phyloP scores from a whole-genome alignment of 768 basidiomycete genomes.

The Agaricus subrufescens region DNA sequence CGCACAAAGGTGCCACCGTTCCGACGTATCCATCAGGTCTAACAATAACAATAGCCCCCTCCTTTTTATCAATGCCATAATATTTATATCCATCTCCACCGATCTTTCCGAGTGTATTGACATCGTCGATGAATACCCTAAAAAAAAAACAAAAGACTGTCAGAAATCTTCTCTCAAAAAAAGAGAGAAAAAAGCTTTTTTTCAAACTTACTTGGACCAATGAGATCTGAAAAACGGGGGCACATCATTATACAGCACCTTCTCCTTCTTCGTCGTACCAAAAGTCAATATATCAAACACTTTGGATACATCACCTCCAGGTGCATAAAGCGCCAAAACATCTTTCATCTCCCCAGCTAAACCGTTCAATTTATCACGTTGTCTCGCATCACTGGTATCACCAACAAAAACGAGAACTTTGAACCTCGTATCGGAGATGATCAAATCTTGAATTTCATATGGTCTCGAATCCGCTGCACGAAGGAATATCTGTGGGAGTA shows the following conservation, averaged over 20 bases:
- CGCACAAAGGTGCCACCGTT: conserved; percentile 44
- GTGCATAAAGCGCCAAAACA: conserved; percentile 26
- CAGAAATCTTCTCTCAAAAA: not conserved
- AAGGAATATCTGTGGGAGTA: conserved; percentile 44
- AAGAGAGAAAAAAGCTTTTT: conserved; percentile 2
- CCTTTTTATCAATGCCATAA: conserved; percentile 42
- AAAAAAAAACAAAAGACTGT: not conserved
- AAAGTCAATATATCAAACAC: conserved; percentile 42
- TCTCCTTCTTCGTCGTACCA: conserved; percentile 30
- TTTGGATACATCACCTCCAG: conserved; percentile 22
- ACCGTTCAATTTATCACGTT: conserved; percentile 22
- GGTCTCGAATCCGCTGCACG: conserved; percentile 47
- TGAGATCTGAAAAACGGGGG: conserved; percentile 45
- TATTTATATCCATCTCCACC: conserved; percentile 54
- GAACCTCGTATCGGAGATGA: conserved; percentile 49
- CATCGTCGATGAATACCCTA: conserved; percentile 61
- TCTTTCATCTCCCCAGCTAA: conserved; percentile 29
- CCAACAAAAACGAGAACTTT: conserved; percentile 53
- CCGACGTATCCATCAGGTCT: conserved; percentile 68
- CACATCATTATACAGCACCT: conserved; percentile 39
- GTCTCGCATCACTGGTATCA: conserved; percentile 26
- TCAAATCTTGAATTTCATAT: conserved; percentile 48
- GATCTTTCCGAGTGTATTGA: conserved; percentile 32
- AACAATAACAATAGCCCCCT: conserved; percentile 49
- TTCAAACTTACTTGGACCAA: conserved; percentile 49